Evolutionary conservation across 805 yeast genomes (phyloP), one percentile per base, ranked within the genome.

Genomic region (Starmerella vitae): DNA sequence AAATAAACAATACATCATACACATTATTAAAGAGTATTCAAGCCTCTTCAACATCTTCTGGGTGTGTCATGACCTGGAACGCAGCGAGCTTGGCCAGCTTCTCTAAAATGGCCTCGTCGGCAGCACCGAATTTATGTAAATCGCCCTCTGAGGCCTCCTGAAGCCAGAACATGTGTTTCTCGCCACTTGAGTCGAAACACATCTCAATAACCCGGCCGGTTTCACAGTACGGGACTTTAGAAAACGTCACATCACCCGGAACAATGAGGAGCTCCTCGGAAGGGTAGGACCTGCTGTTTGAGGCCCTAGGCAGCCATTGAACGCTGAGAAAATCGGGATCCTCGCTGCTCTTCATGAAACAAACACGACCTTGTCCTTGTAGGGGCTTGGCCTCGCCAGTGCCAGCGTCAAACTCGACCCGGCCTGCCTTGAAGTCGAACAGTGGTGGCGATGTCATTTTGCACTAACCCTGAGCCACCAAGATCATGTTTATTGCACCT

Each of bases 221-320:
- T 31, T 62, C 69, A 58, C 93, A 79, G 21, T 81, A 72, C 36
- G 66, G 58, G 32, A 81, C 72, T 39, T 72, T 80, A 45, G 71
- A 70, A 74, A 85, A 81, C 31, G 77, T 72, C 37, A 80, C 88
- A 53, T 84, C 94, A 1, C 93, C 93, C 0, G 93, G 91, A 49
- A 83, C 75, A 31, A 83, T 71, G 47, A 82, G 64, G 42, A 81
- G 65, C 33, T 64, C 65, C 36, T 63, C 67, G 19, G 46, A 49
- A 14, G 67, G 39, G n/a, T 52, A 50, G 30, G 58, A 55, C 25
- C 43, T 37, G 30, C 45, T 45, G 22, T 51, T 63, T 15, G 63
- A 57, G 5, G 66, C 64, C 41, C 79, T 71, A 24, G 93, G 82
- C 29, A 67, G 60, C 94, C 94, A 83, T 38, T 61, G 64, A 49